Evolutionary conservation across 345 rosid species (phyloP).

Genomic region (Populus simonii): DNA sequence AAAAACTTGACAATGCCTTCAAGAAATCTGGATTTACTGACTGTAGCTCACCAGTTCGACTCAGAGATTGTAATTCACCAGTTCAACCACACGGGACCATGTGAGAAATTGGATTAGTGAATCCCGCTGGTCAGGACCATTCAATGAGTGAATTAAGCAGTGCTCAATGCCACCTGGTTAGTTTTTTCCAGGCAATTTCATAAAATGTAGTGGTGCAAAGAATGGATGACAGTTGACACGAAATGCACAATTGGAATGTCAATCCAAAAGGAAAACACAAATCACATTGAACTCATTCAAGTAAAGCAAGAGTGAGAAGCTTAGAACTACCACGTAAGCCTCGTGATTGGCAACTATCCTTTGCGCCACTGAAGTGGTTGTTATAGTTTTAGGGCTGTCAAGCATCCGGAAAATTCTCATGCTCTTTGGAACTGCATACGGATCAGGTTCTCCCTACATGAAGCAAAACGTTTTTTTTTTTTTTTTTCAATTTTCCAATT

Average conservation of each 20-base stretch:
- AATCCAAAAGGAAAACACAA: not conserved
- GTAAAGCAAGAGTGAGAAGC: not conserved
- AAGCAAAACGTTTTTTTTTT: not conserved
- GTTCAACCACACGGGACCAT: not conserved
- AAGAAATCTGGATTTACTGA: not conserved
- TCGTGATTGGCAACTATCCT: constrained; percentile 87
- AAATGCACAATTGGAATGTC: not conserved
- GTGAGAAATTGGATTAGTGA: not conserved
- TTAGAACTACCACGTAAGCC: constrained; percentile 54
- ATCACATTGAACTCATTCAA: not conserved
- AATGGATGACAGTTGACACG: not conserved
- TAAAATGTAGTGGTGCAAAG: not conserved
- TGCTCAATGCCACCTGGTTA: not conserved
- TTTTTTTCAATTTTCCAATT: not conserved
- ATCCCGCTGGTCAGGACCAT: not conserved
- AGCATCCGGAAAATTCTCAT: constrained; percentile 70
- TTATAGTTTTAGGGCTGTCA: constrained; percentile 69
- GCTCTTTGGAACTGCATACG: constrained; percentile 68
- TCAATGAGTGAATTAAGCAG: not conserved
- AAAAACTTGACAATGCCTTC: not conserved
- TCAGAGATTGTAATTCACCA: not conserved
- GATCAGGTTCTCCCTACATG: constrained; percentile 63
- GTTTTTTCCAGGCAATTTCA: not conserved
- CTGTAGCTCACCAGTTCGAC: not conserved
- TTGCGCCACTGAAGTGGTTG: constrained; percentile 68